Evolutionary conservation across 2,329 filamentous ascomycete species (phyloP).

Genomic region (Botryotinia narcissicola): DNA sequence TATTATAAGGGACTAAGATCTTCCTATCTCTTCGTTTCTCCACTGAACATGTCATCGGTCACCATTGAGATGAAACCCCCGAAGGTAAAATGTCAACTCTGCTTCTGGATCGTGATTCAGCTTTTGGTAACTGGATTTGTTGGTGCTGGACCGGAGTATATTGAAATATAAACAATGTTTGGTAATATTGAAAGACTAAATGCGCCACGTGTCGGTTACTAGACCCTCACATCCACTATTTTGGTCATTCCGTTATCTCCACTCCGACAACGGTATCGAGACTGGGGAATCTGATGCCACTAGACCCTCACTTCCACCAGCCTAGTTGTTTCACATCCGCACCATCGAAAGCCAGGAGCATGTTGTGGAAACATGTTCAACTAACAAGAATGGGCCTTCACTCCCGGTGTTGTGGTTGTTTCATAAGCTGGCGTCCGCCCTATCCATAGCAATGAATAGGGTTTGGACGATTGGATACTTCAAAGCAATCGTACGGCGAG

Average conservation of each 20-base stretch:
- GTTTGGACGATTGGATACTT: not conserved
- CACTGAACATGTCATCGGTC: not conserved
- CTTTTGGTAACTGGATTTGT: not conserved
- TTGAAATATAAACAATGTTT: not conserved
- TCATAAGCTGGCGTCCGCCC: not conserved
- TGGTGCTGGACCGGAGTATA: not conserved
- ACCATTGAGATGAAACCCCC: not conserved
- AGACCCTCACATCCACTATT: constrained; percentile 7
- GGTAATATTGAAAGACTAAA: not conserved
- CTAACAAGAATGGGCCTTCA: not conserved
- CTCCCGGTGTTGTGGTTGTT: not conserved
- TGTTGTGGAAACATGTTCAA: not conserved
- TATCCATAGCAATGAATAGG: not conserved
- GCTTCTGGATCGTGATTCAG: not conserved
- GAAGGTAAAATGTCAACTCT: too few species aligned
- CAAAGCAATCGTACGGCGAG: too few species aligned
- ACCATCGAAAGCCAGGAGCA: not conserved
- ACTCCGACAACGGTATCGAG: not conserved
- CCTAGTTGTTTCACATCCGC: not conserved
- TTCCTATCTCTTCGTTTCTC: not conserved
- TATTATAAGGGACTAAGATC: not conserved
- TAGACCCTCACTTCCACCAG: not conserved
- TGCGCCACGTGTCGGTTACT: constrained; percentile 5
- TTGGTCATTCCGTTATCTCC: not conserved
- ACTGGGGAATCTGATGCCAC: not conserved